Evolutionary conservation across 805 yeast species (phyloP).

Genomic region (Wickerhamiella lipophila): DNA sequence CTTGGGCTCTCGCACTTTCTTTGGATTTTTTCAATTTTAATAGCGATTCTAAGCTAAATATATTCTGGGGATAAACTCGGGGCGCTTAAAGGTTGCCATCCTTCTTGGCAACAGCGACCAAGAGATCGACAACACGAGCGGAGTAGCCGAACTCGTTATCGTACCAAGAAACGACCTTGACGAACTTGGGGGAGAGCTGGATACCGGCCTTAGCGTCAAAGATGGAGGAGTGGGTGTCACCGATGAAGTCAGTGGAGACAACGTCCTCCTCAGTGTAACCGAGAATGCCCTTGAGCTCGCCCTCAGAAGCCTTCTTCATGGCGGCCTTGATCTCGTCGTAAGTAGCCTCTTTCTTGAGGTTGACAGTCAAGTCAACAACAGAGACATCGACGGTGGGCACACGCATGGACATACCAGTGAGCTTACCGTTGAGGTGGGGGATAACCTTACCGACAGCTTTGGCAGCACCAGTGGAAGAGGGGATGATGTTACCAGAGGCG

Average conservation of each 20-base stretch:
- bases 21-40: neutral
- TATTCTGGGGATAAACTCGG: too few relatives aligned
- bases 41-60: neutral
- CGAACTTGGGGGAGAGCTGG: conserved; percentile 73
- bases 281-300: conserved; percentile 64
- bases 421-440: conserved; percentile 81
- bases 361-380: conserved; percentile 83
- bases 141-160: conserved; percentile 95
- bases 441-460: conserved; percentile 95
- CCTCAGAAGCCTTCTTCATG: conserved; percentile 64
- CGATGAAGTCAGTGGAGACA: conserved; percentile 80
- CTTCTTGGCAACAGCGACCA: conserved; percentile 64
- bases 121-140: conserved; percentile 86
- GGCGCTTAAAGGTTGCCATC: conserved; percentile 18
- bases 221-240: conserved; percentile 75
- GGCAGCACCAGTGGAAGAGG: conserved; percentile 95
- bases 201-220: conserved; percentile 89
- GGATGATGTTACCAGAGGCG: conserved; percentile 89
- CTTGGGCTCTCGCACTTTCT: too few relatives aligned
- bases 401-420: conserved; percentile 88
- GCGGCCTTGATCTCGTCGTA: conserved; percentile 73
- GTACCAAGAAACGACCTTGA: conserved; percentile 88
- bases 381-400: conserved; percentile 91
- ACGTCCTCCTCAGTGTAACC: conserved; percentile 90
- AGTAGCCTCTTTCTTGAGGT: conserved; percentile 60